phyloP scores from a whole-genome alignment of 768 basidiomycete species.

The Psilocybe tampanensis region DNA sequence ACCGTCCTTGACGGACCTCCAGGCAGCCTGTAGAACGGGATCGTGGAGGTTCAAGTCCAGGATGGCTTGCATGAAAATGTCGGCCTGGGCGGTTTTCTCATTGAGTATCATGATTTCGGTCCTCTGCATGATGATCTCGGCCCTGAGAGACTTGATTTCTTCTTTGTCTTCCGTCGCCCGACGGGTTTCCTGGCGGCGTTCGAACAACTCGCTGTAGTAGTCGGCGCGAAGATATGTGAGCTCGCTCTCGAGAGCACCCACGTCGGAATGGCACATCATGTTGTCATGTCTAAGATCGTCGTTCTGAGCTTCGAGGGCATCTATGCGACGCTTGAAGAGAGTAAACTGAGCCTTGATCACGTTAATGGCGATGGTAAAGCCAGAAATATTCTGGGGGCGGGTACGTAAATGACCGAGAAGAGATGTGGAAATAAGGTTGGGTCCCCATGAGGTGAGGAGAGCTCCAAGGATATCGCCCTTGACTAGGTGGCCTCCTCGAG shows the following conservation, averaged over 20 bases:
- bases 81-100: slow-evolving; percentile 20
- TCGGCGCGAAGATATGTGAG: slow-evolving; percentile 28
- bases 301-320: slow-evolving; percentile 30
- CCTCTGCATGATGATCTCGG: not conserved
- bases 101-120: not conserved
- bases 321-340: slow-evolving; percentile 14
- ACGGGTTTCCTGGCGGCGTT: not conserved
- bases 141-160: not conserved
- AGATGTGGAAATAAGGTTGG: slow-evolving; percentile 12
- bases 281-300: slow-evolving; percentile 26
- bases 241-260: slow-evolving; percentile 26
- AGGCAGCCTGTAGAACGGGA: slow-evolving; percentile 32
- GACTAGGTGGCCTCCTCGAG: slow-evolving; percentile 9
- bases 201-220: slow-evolving; percentile 8
- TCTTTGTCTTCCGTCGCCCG: not conserved
- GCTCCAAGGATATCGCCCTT: slow-evolving; percentile 13
- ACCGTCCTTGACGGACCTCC: slow-evolving; percentile 29
- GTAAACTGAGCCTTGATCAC: slow-evolving; percentile 19
- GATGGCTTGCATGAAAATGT: slow-evolving; percentile 38
- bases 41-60: slow-evolving; percentile 37
- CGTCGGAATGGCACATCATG: slow-evolving; percentile 15
- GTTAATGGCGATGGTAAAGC: slow-evolving; percentile 11
- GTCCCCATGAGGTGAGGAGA: slow-evolving; percentile 18
- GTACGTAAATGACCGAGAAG: slow-evolving; percentile 11
- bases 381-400: slow-evolving; percentile 3